These are phyloP conservation scores for Crithidia fasciculata DNA, from an alignment of 208 protist genomes.

Conservation along the genomic window DNA sequence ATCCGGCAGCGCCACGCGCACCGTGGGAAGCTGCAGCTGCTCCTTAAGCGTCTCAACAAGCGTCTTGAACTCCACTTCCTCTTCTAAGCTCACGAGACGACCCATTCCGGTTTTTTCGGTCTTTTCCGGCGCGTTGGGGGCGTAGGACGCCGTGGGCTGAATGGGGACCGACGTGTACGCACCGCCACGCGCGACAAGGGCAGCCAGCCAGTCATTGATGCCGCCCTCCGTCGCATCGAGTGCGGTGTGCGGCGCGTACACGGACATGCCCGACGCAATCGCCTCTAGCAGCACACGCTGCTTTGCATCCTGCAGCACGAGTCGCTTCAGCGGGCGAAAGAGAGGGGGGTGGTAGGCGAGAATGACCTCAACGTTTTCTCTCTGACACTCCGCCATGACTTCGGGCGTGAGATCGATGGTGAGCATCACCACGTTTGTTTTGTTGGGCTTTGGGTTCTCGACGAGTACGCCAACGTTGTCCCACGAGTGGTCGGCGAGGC, in stretches of 20 bases:
- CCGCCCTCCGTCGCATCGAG: slow-evolving; percentile 81
- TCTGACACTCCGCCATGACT: slow-evolving; percentile 89
- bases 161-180: slow-evolving; percentile 42
- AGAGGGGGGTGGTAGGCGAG: slow-evolving; percentile 93
- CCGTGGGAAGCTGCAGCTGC: slow-evolving; percentile 54
- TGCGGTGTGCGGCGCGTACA: slow-evolving; percentile 94
- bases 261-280: slow-evolving; percentile 77
- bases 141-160: slow-evolving; percentile 42
- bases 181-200: slow-evolving; percentile 41
- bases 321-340: slow-evolving; percentile 82
- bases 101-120: slow-evolving; percentile 53
- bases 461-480: slow-evolving; percentile 95
- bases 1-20: slow-evolving; percentile 77
- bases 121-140: slow-evolving; percentile 29
- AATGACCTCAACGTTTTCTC: slow-evolving; percentile 71
- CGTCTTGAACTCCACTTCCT: slow-evolving; percentile 38
- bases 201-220: slow-evolving; percentile 94
- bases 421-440: slow-evolving; percentile 68
- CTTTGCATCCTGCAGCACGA: slow-evolving; percentile 75
- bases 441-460: slow-evolving; percentile 70
- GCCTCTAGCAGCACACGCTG: slow-evolving; percentile 74
- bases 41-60: slow-evolving; percentile 73
- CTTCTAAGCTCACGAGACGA: slow-evolving; percentile 56
- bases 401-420: slow-evolving; percentile 92
- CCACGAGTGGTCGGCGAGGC: slow-evolving; percentile 90